A percentile compares a stretch with the other conserved stretches of the same genome.
Conservation (phyloP, 2,329 filamentous ascomycete species). For the Cladophialophora immunda region DNA sequence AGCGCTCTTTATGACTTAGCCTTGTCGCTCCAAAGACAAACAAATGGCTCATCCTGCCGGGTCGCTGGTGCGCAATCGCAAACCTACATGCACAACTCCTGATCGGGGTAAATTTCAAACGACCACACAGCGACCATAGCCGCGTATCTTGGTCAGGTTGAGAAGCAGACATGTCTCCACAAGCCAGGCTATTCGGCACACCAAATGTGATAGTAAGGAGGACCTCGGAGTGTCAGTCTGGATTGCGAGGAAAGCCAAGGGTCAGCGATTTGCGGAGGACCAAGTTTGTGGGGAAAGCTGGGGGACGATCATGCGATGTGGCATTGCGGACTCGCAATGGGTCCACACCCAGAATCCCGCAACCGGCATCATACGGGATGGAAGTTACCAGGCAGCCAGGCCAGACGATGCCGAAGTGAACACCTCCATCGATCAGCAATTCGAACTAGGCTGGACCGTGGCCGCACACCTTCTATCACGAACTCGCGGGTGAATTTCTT, state of each 20-base stretch:
- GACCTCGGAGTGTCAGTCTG: neutral
- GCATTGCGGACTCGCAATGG: neutral
- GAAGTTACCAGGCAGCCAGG: no score
- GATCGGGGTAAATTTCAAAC: neutral
- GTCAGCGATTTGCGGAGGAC: neutral
- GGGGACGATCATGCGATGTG: neutral
- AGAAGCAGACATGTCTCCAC: neutral
- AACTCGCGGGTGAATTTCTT: neutral
- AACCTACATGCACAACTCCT: neutral
- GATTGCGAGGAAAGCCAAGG: neutral
- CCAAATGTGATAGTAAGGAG: neutral
- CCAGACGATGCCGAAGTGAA: no score
- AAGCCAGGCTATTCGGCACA: neutral
- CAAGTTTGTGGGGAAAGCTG: neutral
- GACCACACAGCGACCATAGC: neutral
- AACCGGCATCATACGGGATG: neutral
- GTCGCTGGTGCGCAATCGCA: neutral
- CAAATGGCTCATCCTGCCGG: neutral
- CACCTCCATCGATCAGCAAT: no score
- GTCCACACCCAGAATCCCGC: neutral
- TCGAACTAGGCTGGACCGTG: no score
- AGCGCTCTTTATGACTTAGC: neutral
- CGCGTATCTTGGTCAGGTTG: neutral
- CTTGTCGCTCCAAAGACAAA: neutral
- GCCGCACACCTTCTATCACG: neutral